Conservation (phyloP, 1,284 basidiomycete genomes). For the Cystobasidiaceae sp. region DNA sequence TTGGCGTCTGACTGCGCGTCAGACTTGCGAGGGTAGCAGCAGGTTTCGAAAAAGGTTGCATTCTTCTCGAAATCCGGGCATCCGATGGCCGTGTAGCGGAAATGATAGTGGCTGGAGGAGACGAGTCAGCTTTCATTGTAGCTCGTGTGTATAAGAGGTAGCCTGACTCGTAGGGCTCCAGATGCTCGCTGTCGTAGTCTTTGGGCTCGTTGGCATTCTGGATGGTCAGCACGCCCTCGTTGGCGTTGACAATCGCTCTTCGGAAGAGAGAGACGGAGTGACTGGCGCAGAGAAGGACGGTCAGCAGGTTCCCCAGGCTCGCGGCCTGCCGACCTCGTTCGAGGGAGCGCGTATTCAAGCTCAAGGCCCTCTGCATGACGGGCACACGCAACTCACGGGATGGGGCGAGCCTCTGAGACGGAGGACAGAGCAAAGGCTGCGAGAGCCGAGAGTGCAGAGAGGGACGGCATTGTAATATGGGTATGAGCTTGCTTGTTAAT, state of each 20-base stretch:
- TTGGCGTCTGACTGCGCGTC: constrained; percentile 5
- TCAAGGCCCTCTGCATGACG: background rate
- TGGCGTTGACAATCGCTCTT: constrained; percentile 18
- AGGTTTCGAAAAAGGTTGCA: constrained; percentile 16
- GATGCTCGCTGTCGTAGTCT: background rate
- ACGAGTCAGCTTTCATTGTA: background rate
- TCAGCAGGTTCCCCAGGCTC: background rate
- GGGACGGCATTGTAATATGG: constrained; percentile 4
- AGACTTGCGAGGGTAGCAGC: constrained; percentile 8
- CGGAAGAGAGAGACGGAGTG: constrained; percentile 23
- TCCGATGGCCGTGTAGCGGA: constrained; percentile 30
- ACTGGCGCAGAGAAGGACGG: background rate
- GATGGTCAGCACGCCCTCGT: constrained; percentile 4
- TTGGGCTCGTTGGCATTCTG: constrained; percentile 19
- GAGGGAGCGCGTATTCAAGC: background rate
- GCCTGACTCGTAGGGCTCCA: constrained; percentile 27
- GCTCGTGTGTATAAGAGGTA: background rate
- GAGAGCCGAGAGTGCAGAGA: constrained; percentile 5
- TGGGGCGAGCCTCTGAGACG: constrained; percentile 18
- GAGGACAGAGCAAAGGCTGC: constrained; percentile 13
- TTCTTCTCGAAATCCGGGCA: constrained; percentile 16
- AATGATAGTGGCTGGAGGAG: constrained; percentile 14
- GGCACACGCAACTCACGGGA: constrained; percentile 22
- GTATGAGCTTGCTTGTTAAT: background rate
- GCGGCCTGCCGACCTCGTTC: background rate